Evolutionary conservation across 768 basidiomycete genomes (phyloP).

Genomic region (Naematelia encephala): DNA sequence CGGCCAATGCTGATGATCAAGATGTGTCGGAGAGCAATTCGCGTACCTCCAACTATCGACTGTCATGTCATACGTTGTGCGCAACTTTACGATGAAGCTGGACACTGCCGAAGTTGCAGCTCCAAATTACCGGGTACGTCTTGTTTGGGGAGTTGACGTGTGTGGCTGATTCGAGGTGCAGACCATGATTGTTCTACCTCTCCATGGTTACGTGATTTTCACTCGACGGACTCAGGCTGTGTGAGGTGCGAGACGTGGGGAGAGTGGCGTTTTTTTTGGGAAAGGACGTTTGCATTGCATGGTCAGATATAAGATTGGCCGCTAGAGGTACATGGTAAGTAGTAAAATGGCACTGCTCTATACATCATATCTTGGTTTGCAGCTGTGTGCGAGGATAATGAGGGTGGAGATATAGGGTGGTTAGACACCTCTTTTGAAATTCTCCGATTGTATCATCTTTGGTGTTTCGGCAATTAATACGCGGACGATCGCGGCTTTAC

Average conservation of each 20-base stretch:
- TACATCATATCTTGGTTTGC: no score
- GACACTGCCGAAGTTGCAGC: constrained; percentile 63
- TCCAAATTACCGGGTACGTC: constrained; percentile 83
- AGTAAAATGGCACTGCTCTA: background rate
- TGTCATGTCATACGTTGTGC: constrained; percentile 72
- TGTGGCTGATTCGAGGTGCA: constrained; percentile 45
- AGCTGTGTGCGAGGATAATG: background rate
- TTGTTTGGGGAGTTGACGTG: background rate
- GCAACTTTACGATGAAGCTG: constrained; percentile 70
- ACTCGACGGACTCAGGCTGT: constrained; percentile 31
- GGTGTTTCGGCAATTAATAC: no score
- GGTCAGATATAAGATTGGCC: constrained; percentile 1
- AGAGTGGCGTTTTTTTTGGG: background rate
- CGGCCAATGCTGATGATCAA: constrained; percentile 13
- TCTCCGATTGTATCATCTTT: background rate
- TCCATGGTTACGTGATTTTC: constrained; percentile 37
- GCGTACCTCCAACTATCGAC: constrained; percentile 90
- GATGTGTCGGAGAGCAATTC: constrained; percentile 59
- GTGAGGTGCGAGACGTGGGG: constrained; percentile 2
- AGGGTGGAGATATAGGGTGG: background rate
- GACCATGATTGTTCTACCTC: constrained; percentile 92
- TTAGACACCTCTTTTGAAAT: background rate
- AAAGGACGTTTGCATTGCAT: background rate
- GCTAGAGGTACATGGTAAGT: background rate
- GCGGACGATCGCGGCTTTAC: background rate